Evolutionary conservation across 257 asterid species (phyloP), one percentile per base, ranked within the genome.

Genomic region (Vinca minor): DNA sequence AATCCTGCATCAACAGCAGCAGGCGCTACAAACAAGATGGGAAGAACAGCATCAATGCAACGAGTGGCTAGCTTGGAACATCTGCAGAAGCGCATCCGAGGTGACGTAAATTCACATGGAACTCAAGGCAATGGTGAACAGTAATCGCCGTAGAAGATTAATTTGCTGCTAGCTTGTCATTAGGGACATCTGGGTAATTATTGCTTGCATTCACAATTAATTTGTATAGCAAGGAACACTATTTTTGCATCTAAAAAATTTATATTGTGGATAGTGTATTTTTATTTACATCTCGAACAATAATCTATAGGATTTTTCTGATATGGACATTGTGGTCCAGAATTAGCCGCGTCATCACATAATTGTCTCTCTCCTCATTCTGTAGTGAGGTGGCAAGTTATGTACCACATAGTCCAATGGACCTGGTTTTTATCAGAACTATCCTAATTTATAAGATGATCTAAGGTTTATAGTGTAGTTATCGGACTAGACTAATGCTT

Each of bases 61-160:
- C 81, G 95, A 74, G 95, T 87, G 67, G 94, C 93, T 50, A 92
- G 97, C 82, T 78, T 89, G 91, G 97, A 92, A 59, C 98, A 89
- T 76, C 80, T 88, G 66, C 94, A 88, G 83, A 86, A 86, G 78
- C 89, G 94, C 63, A 86, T 87, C n/a, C 86, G 87, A 2, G 82
- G 88, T 23, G 85, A 68, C n/a, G 60, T 69, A 32, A 60, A 67
- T 58, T 73, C 87, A 29, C 54, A 69, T 49, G 85, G 75, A 18
- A 77, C 66, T 41, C 72, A 75, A 65, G 83, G 76, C 61, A 63
- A 47, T 41, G 74, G 70, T 49, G 82, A 66, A 38, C 72, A 67
- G 38, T 67, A 46, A 67, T 34, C 35, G 10, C 8, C 4, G 12
- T 21, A 46, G 23, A 14, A 49, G 52, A 35, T 53, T 39, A 60